phyloP scores from a whole-genome alignment of 352 stramenopile species.

The Phytophthora agathidicida region DNA sequence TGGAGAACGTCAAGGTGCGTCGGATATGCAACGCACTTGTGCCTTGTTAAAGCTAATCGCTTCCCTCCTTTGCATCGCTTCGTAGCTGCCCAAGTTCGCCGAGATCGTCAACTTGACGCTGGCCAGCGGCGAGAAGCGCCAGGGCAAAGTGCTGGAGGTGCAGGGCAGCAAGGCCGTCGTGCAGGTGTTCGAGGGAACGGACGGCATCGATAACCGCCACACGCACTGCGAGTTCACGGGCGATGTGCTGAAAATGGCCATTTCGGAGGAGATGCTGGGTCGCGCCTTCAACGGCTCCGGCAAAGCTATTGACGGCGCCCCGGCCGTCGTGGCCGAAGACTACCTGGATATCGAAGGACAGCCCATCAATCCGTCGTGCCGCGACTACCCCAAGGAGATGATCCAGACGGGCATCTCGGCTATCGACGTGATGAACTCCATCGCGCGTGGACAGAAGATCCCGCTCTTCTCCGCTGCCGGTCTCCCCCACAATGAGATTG shows the following conservation, averaged over 20 bases:
- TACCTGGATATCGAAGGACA: slow-evolving; percentile 99
- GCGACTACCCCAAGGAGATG: slow-evolving; percentile 99
- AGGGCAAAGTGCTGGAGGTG: slow-evolving; percentile 96
- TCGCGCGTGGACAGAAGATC: slow-evolving; percentile 99
- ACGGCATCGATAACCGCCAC: slow-evolving; percentile 99
- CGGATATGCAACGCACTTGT: background rate
- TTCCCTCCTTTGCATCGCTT: background rate
- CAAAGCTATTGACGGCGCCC: slow-evolving; percentile 98
- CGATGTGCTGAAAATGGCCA: slow-evolving; percentile 99
- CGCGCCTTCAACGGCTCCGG: slow-evolving; percentile 98
- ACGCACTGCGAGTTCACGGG: slow-evolving; percentile 99
- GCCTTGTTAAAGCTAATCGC: slow-evolving; percentile 1
- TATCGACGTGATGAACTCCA: slow-evolving; percentile 99
- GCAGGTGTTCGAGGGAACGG: slow-evolving; percentile 98
- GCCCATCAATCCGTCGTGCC: slow-evolving; percentile 98
- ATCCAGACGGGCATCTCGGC: slow-evolving; percentile 99
- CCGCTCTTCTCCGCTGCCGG: slow-evolving; percentile 99
- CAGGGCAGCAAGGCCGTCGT: slow-evolving; percentile 96
- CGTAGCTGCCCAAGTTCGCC: slow-evolving; percentile 94
- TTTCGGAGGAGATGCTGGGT: slow-evolving; percentile 99
- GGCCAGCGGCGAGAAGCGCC: slow-evolving; percentile 94
- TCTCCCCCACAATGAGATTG: slow-evolving; percentile 99
- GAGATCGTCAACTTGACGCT: slow-evolving; percentile 99
- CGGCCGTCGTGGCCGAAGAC: slow-evolving; percentile 97
- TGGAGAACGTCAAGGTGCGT: slow-evolving; percentile 99